Percentiles rank a stretch among this genome's conserved stretches.
phyloP scores from a whole-genome alignment of 202 grass and related monocot genomes.

The Zizania palustris region DNA sequence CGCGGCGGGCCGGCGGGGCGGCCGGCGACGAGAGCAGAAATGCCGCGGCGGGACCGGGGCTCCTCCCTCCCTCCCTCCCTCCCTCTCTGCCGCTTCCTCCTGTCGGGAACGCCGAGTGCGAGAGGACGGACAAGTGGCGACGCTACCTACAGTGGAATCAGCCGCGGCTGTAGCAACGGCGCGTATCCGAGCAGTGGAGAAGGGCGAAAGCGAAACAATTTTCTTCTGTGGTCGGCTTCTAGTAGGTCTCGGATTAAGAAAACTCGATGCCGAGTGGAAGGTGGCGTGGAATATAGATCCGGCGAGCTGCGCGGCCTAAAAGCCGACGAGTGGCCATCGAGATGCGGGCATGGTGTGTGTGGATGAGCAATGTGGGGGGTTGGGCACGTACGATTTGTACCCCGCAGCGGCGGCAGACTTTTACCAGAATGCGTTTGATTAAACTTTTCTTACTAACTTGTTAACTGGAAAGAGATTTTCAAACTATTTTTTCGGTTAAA shows the following conservation, averaged over 20 bases:
- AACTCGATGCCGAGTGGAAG: too few species aligned
- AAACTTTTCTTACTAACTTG: too few species aligned
- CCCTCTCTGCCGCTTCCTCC: background rate
- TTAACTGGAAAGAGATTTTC: too few species aligned
- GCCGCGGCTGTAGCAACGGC: background rate
- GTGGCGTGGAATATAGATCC: too few species aligned
- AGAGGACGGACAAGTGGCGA: constrained; percentile 1
- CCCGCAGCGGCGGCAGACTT: too few species aligned
- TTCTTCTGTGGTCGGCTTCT: background rate
- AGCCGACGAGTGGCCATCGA: too few species aligned
- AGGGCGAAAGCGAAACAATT: background rate
- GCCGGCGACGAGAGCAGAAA: background rate
- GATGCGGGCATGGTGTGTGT: too few species aligned
- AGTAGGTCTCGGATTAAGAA: background rate
- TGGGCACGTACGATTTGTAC: too few species aligned
- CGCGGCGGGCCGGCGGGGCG: background rate
- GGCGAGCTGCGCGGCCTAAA: too few species aligned
- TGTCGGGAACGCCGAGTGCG: background rate
- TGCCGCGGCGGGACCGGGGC: background rate
- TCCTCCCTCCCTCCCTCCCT: background rate
- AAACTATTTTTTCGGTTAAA: too few species aligned
- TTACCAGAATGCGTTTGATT: too few species aligned
- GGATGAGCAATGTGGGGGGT: too few species aligned
- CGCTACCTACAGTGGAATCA: background rate
- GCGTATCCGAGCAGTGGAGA: background rate